Evolutionary conservation across 192 early-diverging fungal species (phyloP).

Genomic region (Physocladia obscura): DNA sequence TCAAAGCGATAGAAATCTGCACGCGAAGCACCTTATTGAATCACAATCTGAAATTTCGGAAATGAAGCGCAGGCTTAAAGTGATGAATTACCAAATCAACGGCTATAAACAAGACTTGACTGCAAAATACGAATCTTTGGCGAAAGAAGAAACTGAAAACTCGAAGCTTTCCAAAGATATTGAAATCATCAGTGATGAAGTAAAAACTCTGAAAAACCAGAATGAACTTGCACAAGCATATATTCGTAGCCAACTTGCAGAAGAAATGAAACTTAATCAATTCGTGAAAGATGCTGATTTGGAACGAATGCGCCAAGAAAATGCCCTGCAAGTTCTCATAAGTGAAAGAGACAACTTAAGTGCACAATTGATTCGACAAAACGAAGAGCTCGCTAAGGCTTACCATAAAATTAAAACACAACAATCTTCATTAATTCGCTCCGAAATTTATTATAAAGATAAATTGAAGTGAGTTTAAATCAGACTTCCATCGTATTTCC

Average conservation of each 20-base stretch:
- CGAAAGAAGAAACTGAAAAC: constrained; percentile 48
- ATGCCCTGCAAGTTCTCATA: constrained; percentile 56
- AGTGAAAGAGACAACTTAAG: constrained; percentile 59
- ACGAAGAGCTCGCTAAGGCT: constrained; percentile 57
- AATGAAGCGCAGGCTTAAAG: constrained; percentile 63
- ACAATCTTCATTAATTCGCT: constrained; percentile 46
- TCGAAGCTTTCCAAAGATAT: constrained; percentile 54
- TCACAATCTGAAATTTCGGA: constrained; percentile 60
- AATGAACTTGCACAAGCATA: constrained; percentile 62
- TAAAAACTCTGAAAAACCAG: constrained; percentile 55
- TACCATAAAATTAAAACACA: constrained; percentile 59
- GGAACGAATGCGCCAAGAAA: constrained; percentile 58
- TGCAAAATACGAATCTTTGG: constrained; percentile 52
- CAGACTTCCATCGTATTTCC: background rate
- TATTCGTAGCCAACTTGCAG: constrained; percentile 50
- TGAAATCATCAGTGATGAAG: constrained; percentile 57
- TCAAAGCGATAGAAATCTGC: constrained; percentile 63
- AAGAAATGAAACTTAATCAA: constrained; percentile 58
- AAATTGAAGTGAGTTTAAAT: constrained; percentile 27
- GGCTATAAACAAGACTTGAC: constrained; percentile 65
- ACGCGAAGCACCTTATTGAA: constrained; percentile 62
- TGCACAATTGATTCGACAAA: constrained; percentile 56
- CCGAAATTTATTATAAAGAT: constrained; percentile 50
- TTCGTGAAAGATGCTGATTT: constrained; percentile 68
- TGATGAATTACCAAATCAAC: constrained; percentile 70